Percentiles rank a stretch among this genome's conserved stretches.
Evolutionary conservation across 148 eudicot species (phyloP).

Genomic region (Chenopodium album): DNA sequence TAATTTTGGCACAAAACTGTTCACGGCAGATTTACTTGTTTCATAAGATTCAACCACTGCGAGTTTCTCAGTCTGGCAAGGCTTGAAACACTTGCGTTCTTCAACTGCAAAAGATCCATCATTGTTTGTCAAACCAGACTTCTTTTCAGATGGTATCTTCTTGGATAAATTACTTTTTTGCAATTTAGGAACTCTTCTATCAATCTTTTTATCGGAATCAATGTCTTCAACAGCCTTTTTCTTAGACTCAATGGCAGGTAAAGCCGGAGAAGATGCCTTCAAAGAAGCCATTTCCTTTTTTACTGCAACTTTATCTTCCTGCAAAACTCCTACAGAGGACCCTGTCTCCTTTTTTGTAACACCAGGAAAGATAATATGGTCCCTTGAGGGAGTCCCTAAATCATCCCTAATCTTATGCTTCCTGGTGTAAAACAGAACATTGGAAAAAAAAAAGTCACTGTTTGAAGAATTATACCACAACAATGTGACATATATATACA

Average conservation of each 20-base stretch:
- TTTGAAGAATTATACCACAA: background rate
- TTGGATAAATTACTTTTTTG: constrained; percentile 29
- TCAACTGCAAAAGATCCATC: constrained; percentile 13
- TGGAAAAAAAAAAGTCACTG: constrained; percentile 3
- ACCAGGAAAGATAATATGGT: constrained; percentile 61
- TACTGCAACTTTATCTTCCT: constrained; percentile 16
- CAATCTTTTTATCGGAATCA: constrained; percentile 32
- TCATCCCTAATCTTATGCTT: constrained; percentile 57
- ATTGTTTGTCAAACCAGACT: constrained; percentile 27
- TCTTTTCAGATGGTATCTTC: constrained; percentile 28
- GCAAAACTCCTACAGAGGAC: constrained; percentile 24
- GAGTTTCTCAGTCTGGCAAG: constrained; percentile 20
- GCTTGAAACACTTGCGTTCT: constrained; percentile 31
- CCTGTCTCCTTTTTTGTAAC: constrained; percentile 31
- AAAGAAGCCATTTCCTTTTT: constrained; percentile 30
- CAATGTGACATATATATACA: no score
- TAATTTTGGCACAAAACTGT: constrained; percentile 29
- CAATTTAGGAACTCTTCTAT: constrained; percentile 28
- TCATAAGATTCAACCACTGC: no score
- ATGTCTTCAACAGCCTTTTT: constrained; percentile 31
- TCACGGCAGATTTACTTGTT: constrained; percentile 9
- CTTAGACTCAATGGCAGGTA: constrained; percentile 35
- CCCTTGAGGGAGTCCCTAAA: constrained; percentile 49
- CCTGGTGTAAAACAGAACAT: constrained; percentile 33
- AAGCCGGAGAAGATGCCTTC: constrained; percentile 32